Base-by-base conservation (phyloP, 768 basidiomycete genomes). In the Infundibulicybe gibba region DNA sequence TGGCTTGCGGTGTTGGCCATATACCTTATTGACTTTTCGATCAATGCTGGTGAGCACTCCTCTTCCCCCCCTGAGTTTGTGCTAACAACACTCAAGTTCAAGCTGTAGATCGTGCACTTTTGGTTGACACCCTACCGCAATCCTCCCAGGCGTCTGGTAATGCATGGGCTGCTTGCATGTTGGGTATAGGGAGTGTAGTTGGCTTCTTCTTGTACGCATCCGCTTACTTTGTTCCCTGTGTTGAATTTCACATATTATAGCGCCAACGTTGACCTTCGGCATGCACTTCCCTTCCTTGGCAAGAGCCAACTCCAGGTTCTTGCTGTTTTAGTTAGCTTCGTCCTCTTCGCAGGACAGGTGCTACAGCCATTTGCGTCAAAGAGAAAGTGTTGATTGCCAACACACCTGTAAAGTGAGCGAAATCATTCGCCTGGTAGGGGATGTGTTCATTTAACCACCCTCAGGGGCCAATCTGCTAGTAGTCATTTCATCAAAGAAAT, bases 141-240 rank as follows among this genome's bases (percentile, higher is more conserved):
- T 61, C 76, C 1, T 71, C 80, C 19, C 94, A 98, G 62, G 82
- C 93, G 5, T 70, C 77, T 8, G 94, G 89, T 1, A 97, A 94
- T 59, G 94, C 94, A 0, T 98, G 94, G 94, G 94, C 92, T 0
- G 91, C 90, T 0, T 72, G 87, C n/a, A 94, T 97, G 91, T 68
- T 88, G 39, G 90, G 90, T 1, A 57, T 94, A 20, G 94, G 94
- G 10, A 83, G 88, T 46, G 85, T 95, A 0, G 70, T 83, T 2
- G 94, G 93, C 0, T 95, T 94, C 63, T 95, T 89, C 58, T 74
- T 90, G 93, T 94, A 54, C 54, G 89, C 72, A 12, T 11, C 31
- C 35, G 44, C 32, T 47, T 38, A 11, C 10, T 25, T n/a, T 31
- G 11, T 12, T 34, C 8, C 17, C 25, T 40, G 32, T 44, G 19